phyloP scores from a whole-genome alignment of 805 yeast species.

The Sporopachydermia lactativora region DNA sequence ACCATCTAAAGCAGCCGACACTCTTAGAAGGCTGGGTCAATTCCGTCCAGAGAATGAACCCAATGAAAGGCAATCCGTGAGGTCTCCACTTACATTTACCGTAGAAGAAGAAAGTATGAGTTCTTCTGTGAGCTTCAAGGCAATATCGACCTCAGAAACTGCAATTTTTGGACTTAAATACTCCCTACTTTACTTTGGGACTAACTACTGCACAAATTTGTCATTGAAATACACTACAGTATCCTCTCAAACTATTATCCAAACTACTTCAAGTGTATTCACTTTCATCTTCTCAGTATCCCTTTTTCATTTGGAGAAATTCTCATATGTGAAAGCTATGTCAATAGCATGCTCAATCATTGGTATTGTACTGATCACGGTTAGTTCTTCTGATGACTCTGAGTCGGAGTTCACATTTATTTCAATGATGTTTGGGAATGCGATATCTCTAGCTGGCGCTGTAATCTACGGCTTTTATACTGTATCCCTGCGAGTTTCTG shows the following conservation, averaged over 20 bases:
- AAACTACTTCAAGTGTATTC: slow-evolving; percentile 92
- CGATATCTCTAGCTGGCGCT: slow-evolving; percentile 73
- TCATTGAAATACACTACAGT: slow-evolving; percentile 81
- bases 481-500: slow-evolving; percentile 60
- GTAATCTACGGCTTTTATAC: slow-evolving; percentile 86
- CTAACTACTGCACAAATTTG: slow-evolving; percentile 82
- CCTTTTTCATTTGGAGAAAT: slow-evolving; percentile 46
- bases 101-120: too few species aligned
- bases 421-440: slow-evolving; percentile 48
- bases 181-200: slow-evolving; percentile 77
- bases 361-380: slow-evolving; percentile 73
- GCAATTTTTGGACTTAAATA: slow-evolving; percentile 64
- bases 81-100: too few species aligned
- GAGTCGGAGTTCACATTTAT: slow-evolving; percentile 16
- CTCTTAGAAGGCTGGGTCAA: background rate
- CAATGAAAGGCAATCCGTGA: background rate
- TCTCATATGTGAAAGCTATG: slow-evolving; percentile 46
- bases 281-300: slow-evolving; percentile 72
- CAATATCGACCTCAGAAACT: slow-evolving; percentile 38
- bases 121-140: background rate
- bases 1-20: background rate
- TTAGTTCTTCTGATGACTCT: slow-evolving; percentile 19
- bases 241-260: slow-evolving; percentile 83
- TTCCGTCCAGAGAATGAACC: background rate
- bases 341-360: slow-evolving; percentile 60